Evolutionary conservation across 306 rosid species (phyloP).

Genomic region (Cicer pinnatifidum): DNA sequence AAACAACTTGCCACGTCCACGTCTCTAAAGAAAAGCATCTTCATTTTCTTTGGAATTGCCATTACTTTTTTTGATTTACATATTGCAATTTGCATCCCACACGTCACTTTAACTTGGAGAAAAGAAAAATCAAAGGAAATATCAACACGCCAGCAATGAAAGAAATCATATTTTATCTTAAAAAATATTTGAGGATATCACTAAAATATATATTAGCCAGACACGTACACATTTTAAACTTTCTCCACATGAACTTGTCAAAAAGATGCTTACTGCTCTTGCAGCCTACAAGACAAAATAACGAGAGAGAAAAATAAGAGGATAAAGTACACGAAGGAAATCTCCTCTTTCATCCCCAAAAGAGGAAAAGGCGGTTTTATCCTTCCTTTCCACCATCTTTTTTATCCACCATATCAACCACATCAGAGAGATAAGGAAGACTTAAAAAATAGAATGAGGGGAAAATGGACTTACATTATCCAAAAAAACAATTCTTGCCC

Average conservation of each 20-base stretch:
- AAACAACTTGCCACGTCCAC: slow-evolving; percentile 39
- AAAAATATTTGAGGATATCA: slow-evolving; percentile 43
- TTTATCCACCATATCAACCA: slow-evolving; percentile 27
- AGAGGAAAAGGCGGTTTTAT: slow-evolving; percentile 54
- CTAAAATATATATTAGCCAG: slow-evolving; percentile 55
- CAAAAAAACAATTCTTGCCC: background rate
- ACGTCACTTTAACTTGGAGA: background rate
- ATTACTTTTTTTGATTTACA: slow-evolving; percentile 11
- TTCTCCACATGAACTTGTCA: slow-evolving; percentile 54
- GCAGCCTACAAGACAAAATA: slow-evolving; percentile 40
- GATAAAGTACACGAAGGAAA: slow-evolving; percentile 40
- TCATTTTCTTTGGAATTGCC: slow-evolving; percentile 6
- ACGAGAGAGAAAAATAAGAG: slow-evolving; percentile 36
- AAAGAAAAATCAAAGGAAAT: background rate
- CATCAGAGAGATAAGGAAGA: background rate
- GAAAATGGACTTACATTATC: background rate
- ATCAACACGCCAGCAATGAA: slow-evolving; percentile 36
- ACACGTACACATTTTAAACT: slow-evolving; percentile 58
- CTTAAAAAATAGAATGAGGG: background rate
- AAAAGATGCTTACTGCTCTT: slow-evolving; percentile 58
- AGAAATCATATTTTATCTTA: slow-evolving; percentile 43
- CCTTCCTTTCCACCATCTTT: slow-evolving; percentile 48
- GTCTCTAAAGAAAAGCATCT: slow-evolving; percentile 30
- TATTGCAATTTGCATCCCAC: slow-evolving; percentile 29
- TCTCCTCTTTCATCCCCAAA: slow-evolving; percentile 53